Evolutionary conservation across 192 early-diverging fungal species (phyloP), one percentile per base, ranked within the genome.

Genomic region (Entomortierella parvispora): DNA sequence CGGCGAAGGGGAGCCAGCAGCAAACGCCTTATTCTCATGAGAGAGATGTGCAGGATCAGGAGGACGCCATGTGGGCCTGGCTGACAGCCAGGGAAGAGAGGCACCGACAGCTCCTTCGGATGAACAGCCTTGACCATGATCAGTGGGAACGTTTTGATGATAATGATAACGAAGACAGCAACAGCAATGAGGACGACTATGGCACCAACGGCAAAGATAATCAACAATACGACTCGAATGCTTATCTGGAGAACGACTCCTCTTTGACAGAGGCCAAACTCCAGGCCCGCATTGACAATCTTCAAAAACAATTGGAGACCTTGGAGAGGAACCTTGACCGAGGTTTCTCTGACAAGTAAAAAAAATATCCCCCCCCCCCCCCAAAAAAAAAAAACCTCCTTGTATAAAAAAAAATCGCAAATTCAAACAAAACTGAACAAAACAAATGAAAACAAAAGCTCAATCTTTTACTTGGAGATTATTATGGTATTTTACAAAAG

Each of bases 21-120:
- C n/a, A n/a, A n/a, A n/a, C n/a, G n/a, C n/a, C n/a, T n/a, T n/a
- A n/a, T n/a, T n/a, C n/a, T 40, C 37, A 40, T 9, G 37, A 40
- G 5, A 40, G 37, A 5, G 7, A 69, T 69, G 67, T n/a, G 5
- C 17, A 28, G 28, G 65, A 77, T 15, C 65, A 77, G 32, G 74
- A 77, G 34, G 74, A 77, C n/a, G 65, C 74, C 18, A 77, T 77
- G 74, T 77, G 74, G 74, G 74, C 74, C 15, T 77, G 74, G 74
- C 60, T 77, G 10, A 77, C 74, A 9, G 74, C 68, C 42, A 59
- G 74, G 10, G 74, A 77, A n/a, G 74, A 55, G 23, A 20, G 65
- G 17, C 61, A 77, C 17, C 74, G 61, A 3, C 65, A 49, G 47
- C 62, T 58, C 23, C 74, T 68, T 8, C 70, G 47, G 7, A 48